Evolutionary conservation across 2,329 filamentous ascomycete species (phyloP).

Genomic region (Meredithiella fracta): DNA sequence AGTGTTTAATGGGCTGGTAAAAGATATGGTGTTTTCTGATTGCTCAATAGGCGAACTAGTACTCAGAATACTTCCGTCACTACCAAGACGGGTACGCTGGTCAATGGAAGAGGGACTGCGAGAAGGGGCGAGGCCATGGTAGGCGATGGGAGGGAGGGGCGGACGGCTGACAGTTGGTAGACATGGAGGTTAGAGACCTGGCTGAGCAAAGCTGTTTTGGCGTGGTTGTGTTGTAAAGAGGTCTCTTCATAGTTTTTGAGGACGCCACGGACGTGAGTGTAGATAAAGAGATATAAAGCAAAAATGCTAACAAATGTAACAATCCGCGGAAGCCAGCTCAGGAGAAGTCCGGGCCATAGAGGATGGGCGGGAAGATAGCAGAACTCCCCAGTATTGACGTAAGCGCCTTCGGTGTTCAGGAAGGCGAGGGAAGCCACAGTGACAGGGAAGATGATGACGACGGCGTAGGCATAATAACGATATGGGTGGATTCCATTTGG

Average conservation of each 20-base stretch:
- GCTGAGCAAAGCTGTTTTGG: constrained; percentile 5
- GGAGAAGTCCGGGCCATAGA: constrained; percentile 49
- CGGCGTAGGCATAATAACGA: constrained; percentile 39
- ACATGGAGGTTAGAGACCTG: constrained; percentile 2
- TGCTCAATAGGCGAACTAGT: neutral
- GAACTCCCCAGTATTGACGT: constrained; percentile 46
- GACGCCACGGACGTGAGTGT: constrained; percentile 40
- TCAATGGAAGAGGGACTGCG: constrained; percentile 14
- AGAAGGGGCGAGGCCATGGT: constrained; percentile 20
- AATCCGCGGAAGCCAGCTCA: constrained; percentile 62
- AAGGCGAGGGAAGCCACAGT: constrained; percentile 48
- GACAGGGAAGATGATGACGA: constrained; percentile 41
- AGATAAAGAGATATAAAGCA: constrained; percentile 50
- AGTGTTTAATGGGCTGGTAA: constrained; percentile 4
- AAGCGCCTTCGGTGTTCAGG: constrained; percentile 34
- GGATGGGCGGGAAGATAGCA: constrained; percentile 53
- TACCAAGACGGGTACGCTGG: neutral
- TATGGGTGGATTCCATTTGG: constrained; percentile 51
- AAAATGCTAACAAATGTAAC: constrained; percentile 49
- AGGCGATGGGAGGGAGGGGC: constrained; percentile 21
- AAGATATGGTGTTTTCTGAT: neutral
- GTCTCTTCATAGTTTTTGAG: constrained; percentile 12
- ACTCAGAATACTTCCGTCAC: constrained; percentile 2
- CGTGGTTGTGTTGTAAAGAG: constrained; percentile 5
- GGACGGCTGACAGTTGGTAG: constrained; percentile 16